A percentile compares a stretch with the other conserved stretches of the same genome.
These are phyloP conservation scores for Coemansia sp. DNA, from an alignment of 192 early-diverging fungal genomes.

Conservation along the genomic window DNA sequence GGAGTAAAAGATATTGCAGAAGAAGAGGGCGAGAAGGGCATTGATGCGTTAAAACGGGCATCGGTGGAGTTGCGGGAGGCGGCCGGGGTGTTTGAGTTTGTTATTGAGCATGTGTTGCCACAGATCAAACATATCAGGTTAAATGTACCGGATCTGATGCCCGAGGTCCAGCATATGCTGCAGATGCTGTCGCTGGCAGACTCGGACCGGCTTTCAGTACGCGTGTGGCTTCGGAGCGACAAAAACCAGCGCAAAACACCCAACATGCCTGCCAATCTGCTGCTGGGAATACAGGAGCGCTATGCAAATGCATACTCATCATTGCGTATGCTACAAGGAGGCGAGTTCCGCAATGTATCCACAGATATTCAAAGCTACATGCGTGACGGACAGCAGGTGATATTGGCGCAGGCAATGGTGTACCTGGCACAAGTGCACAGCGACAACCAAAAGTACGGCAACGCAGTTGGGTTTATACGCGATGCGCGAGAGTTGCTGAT, in stretches of 20 bases:
- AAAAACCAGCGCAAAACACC: constrained; percentile 44
- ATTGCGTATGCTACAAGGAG: constrained; percentile 39
- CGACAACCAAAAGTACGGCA: constrained; percentile 49
- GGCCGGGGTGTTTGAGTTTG: constrained; percentile 45
- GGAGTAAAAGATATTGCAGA: constrained; percentile 13
- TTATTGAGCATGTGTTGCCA: constrained; percentile 43
- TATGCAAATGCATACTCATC: constrained; percentile 36
- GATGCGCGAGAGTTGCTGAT: constrained; percentile 45
- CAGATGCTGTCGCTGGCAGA: constrained; percentile 50
- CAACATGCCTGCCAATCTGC: constrained; percentile 46
- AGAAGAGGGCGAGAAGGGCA: constrained; percentile 42
- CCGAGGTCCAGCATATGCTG: constrained; percentile 54
- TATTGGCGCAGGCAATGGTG: constrained; percentile 52
- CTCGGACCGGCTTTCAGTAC: constrained; percentile 49
- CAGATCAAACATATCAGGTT: constrained; percentile 24
- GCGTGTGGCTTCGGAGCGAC: constrained; percentile 48
- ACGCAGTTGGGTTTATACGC: constrained; percentile 52
- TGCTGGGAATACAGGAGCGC: constrained; percentile 49
- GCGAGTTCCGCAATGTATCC: constrained; percentile 47
- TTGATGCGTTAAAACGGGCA: constrained; percentile 46
- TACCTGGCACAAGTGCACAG: constrained; percentile 50
- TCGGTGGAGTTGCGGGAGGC: constrained; percentile 49
- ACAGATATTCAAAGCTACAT: constrained; percentile 48
- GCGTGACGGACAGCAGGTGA: constrained; percentile 49
- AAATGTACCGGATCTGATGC: constrained; percentile 42